These are phyloP conservation scores for Trichosanthes cucumerina DNA, from an alignment of 306 rosid species.

Conservation along the genomic window DNA sequence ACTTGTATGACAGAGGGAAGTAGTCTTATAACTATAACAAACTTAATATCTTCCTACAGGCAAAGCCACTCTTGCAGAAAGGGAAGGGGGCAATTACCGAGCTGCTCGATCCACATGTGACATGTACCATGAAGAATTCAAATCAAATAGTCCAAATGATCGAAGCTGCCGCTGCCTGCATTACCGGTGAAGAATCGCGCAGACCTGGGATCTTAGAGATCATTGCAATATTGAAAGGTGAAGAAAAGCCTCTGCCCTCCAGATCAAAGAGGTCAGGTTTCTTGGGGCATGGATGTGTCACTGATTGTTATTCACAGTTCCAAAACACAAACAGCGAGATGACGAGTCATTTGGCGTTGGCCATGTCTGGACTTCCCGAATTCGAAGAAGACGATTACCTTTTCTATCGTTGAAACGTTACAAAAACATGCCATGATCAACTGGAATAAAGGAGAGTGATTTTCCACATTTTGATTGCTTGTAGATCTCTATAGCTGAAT, in stretches of 20 bases:
- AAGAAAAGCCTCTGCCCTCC: conserved; percentile 41
- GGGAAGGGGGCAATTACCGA: conserved; percentile 83
- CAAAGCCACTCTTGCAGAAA: conserved; percentile 71
- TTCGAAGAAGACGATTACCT: conserved; percentile 75
- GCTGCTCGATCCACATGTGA: conserved; percentile 69
- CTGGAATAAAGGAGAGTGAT: not conserved
- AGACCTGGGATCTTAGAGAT: conserved; percentile 71
- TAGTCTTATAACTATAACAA: not conserved
- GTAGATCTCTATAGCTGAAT: conserved; percentile 5
- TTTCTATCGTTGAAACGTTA: conserved; percentile 31
- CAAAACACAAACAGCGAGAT: conserved; percentile 61
- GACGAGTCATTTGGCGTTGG: conserved; percentile 82
- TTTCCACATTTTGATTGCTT: not conserved
- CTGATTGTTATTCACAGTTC: conserved; percentile 64
- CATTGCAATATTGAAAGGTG: conserved; percentile 71
- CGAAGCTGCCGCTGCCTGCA: conserved; percentile 82
- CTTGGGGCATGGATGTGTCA: conserved; percentile 63
- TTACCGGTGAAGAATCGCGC: conserved; percentile 74
- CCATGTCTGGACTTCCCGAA: conserved; percentile 88
- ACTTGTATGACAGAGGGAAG: not conserved
- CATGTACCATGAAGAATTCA: conserved; percentile 43
- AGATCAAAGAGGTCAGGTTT: conserved; percentile 59
- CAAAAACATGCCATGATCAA: not conserved
- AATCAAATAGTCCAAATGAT: conserved; percentile 65
- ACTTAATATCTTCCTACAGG: conserved; percentile 34